Conservation (phyloP, 805 yeast genomes). For the Wickerhamomyces hampshirensis region DNA sequence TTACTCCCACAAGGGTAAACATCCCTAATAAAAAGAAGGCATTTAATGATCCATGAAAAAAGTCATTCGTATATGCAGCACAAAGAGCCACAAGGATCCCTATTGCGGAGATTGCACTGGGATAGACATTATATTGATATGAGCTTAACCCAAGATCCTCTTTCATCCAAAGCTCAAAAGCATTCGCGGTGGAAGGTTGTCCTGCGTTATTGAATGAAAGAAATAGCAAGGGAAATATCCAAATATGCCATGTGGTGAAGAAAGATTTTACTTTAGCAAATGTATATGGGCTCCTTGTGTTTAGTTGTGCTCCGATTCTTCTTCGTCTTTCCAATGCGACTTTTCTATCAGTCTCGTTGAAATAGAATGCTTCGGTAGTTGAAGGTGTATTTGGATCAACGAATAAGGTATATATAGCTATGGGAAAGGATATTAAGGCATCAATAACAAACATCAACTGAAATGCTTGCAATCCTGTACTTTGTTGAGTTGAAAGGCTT, state of each 20-base stretch:
- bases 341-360: constrained; percentile 31
- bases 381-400: constrained; percentile 40
- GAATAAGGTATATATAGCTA: constrained; percentile 37
- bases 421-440: constrained; percentile 34
- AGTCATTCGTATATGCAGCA: constrained; percentile 32
- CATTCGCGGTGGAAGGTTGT: constrained; percentile 33
- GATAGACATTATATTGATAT: constrained; percentile 32
- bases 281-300: constrained; percentile 34
- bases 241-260: constrained; percentile 37
- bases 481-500: constrained; percentile 3
- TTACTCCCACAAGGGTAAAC: neutral
- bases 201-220: constrained; percentile 27
- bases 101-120: constrained; percentile 31
- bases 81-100: constrained; percentile 32
- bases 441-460: constrained; percentile 41
- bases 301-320: constrained; percentile 35
- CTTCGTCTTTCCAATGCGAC: constrained; percentile 42
- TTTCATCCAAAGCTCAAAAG: constrained; percentile 40
- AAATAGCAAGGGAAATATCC: constrained; percentile 27
- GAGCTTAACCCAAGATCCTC: constrained; percentile 27
- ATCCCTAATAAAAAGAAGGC: neutral
- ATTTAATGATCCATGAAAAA: constrained; percentile 4
- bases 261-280: constrained; percentile 32
- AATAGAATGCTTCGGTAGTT: constrained; percentile 34
- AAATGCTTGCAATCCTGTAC: constrained; percentile 26